These are phyloP conservation scores for Onygenales sp. DNA, from an alignment of 2,329 filamentous ascomycete genomes.

Conservation along the genomic window DNA sequence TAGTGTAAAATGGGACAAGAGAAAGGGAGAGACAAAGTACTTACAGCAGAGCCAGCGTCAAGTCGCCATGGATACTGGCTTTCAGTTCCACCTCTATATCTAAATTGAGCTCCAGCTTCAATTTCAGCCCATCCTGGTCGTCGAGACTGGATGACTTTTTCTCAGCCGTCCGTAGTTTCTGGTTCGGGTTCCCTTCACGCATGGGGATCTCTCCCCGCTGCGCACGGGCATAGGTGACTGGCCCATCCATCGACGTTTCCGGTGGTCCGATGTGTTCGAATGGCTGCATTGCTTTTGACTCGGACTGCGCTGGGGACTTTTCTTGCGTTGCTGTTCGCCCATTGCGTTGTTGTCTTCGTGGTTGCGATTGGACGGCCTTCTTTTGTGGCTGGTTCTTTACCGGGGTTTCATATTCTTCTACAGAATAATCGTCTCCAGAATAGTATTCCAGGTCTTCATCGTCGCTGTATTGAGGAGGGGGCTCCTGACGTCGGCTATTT, in stretches of 20 bases:
- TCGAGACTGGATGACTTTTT: constrained; percentile 19
- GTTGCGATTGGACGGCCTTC: constrained; percentile 3
- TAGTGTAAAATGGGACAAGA: neutral
- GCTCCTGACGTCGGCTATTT: neutral
- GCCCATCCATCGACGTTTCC: constrained; percentile 47
- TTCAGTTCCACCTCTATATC: constrained; percentile 56
- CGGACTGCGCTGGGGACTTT: constrained; percentile 28
- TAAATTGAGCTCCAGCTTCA: constrained; percentile 51
- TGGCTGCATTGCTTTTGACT: constrained; percentile 38
- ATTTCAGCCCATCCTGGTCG: constrained; percentile 39
- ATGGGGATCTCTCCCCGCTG: constrained; percentile 47
- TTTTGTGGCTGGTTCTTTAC: constrained; percentile 11
- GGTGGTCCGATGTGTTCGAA: constrained; percentile 49
- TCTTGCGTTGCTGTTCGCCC: constrained; percentile 6
- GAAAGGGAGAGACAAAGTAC: constrained; percentile 14
- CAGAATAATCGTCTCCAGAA: constrained; percentile 2
- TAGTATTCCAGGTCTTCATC: constrained; percentile 4
- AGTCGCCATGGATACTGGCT: constrained; percentile 55
- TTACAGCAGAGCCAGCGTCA: constrained; percentile 46
- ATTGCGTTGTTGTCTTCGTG: neutral
- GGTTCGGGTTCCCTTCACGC: constrained; percentile 42
- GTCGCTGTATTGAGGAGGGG: constrained; percentile 4
- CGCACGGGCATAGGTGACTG: constrained; percentile 45
- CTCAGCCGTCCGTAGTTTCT: constrained; percentile 24
- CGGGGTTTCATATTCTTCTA: constrained; percentile 3